phyloP scores from a whole-genome alignment of 768 basidiomycete genomes.

The Psilocybe azurescens region DNA sequence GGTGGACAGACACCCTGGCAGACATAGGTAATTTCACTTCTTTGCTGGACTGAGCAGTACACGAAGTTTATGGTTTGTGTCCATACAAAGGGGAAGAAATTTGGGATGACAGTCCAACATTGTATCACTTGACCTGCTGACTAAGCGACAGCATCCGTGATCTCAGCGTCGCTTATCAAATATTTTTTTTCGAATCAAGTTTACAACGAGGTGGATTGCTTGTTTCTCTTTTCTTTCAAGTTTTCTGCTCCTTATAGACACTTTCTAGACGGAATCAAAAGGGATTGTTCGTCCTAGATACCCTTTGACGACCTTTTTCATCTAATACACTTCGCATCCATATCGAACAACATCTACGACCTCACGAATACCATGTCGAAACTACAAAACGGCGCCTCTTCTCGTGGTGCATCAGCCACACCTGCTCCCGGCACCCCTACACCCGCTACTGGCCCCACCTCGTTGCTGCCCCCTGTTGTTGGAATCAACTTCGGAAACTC shows the following conservation, averaged over 20 bases:
- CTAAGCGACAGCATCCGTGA: background rate
- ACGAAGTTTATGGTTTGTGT: no score
- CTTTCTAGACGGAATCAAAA: constrained; percentile 5
- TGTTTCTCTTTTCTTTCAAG: background rate
- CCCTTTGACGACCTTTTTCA: background rate
- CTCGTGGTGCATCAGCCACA: background rate
- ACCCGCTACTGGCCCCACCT: background rate
- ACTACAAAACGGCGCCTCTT: background rate
- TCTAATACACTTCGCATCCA: background rate
- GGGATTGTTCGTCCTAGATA: background rate
- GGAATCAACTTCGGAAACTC: constrained; percentile 98
- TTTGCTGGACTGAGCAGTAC: no score
- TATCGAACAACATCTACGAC: background rate
- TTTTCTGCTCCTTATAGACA: background rate
- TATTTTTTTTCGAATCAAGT: background rate
- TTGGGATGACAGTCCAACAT: background rate
- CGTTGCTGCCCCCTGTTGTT: constrained; percentile 63
- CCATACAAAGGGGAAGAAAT: no score
- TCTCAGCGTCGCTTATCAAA: background rate
- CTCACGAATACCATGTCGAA: constrained; percentile 4
- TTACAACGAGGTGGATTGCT: background rate
- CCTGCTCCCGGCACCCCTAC: background rate
- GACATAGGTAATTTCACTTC: no score
- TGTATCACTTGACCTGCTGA: background rate
- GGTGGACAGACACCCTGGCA: no score